Evolutionary conservation across 148 eudicot species (phyloP), one percentile per base, ranked within the genome.

Genomic region (Pharnaceum exiguum): DNA sequence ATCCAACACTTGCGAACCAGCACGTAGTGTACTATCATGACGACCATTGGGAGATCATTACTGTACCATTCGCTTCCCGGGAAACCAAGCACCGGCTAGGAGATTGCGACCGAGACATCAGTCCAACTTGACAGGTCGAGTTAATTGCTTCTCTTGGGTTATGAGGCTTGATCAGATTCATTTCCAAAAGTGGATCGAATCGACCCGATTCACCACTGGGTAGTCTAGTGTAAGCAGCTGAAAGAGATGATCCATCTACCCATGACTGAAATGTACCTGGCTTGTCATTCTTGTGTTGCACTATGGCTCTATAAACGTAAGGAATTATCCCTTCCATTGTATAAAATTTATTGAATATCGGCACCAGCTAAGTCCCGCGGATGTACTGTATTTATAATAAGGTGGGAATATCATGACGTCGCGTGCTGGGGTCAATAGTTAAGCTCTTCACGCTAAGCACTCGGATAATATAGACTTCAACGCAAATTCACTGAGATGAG

Each of bases 291-390:
- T 66, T 81, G 76, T 81, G 74, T 13, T 86, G 84, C 37, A 81
- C 55, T 43, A 83, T 76, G 18, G 87, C 87, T 75, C 48, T 83
- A 45, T 86, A 86, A 27, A 86, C 71, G 49, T 69, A 77, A 22
- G 95, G 95, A 68, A 86, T 83, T 4, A 86, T 49, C 4, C 95
- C 95, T 55, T 86, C 95, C 95, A 86, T 75, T 21, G n/a, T n/a
- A n/a, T n/a, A n/a, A n/a, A n/a, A n/a, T n/a, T n/a, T n/a, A n/a
- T n/a, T n/a, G n/a, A n/a, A n/a, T n/a, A n/a, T n/a, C n/a, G n/a
- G n/a, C n/a, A n/a, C n/a, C n/a, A n/a, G n/a, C n/a, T n/a, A n/a
- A n/a, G n/a, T n/a, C n/a, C n/a, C n/a, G n/a, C n/a, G n/a, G n/a
- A n/a, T n/a, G n/a, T n/a, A n/a, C n/a, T n/a, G n/a, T n/a, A n/a